Conservation (phyloP, 768 basidiomycete genomes). For the Trametes elegans region DNA sequence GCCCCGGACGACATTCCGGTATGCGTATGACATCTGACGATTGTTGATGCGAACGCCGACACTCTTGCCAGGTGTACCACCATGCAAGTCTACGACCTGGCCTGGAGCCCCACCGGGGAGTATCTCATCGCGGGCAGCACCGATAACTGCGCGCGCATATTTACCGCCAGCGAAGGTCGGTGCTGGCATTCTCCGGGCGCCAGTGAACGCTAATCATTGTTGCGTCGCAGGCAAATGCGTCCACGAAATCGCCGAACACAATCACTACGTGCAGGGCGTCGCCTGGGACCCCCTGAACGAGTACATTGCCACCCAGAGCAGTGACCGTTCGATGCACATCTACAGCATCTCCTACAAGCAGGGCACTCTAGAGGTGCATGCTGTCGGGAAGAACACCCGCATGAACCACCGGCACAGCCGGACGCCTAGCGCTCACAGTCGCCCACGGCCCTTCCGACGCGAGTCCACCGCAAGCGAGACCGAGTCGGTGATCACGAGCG, state of each 20-base stretch:
- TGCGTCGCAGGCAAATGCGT: conserved; percentile 70
- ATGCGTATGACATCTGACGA: too few relatives aligned
- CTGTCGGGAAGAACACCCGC: conserved; percentile 84
- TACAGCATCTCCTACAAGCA: conserved; percentile 79
- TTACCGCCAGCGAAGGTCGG: conserved; percentile 70
- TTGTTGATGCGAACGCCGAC: too few relatives aligned
- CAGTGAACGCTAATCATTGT: background rate
- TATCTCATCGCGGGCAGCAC: conserved; percentile 96
- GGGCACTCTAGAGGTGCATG: conserved; percentile 85
- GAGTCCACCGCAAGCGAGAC: conserved; percentile 77
- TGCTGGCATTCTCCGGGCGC: background rate
- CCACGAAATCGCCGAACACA: conserved; percentile 89
- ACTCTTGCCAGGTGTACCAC: conserved; percentile 68
- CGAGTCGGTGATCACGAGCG: conserved; percentile 53
- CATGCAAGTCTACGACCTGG: conserved; percentile 96
- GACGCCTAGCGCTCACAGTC: conserved; percentile 59
- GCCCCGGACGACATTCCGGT: conserved; percentile 82
- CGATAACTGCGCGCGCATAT: conserved; percentile 90
- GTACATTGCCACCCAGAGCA: conserved; percentile 96
- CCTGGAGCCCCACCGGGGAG: conserved; percentile 95
- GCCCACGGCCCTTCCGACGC: conserved; percentile 61
- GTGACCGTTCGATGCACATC: conserved; percentile 94
- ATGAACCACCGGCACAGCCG: conserved; percentile 70
- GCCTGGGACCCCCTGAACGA: conserved; percentile 98
- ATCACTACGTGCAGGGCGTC: conserved; percentile 97